Evolutionary conservation across 2,329 filamentous ascomycete genomes (phyloP), one percentile per base, ranked within the genome.

Genomic region (Dichotomopilus funicola): DNA sequence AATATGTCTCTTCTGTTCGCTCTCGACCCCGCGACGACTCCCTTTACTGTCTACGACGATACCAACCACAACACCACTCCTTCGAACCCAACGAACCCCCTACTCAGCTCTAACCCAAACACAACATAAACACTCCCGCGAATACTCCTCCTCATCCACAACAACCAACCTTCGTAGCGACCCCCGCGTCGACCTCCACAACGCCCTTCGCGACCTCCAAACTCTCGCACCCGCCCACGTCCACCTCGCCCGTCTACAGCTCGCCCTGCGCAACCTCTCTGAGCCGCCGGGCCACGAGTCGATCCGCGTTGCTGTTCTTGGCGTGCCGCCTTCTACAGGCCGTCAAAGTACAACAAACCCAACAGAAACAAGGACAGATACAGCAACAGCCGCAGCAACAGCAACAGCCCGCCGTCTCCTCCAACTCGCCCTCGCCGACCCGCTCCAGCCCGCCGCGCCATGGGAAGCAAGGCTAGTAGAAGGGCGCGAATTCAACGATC

Each of bases 391-490:
- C 44, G 65, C 68, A 41, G 67, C 70, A 10, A 69, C 75, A 0
- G 70, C 71, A 49, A 79, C 78, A 10, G 85, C 86, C 3, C 82
- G 82, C 65, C 76, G 78, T 57, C 75, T 96, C 7, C 77, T 91
- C 46, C 80, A 84, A 43, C 73, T 91, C 38, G 71, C 90, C 10
- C 73, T 91, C 1, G 85, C 86, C 2, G 88, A 91, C 68, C 86
- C 88, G 4, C 70, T 91, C 61, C 76, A 76, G 40, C 71, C 78
- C 5, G 78, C 81, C 60, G 78, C 83, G 61, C 69, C 75, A 33
- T 91, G 88, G 88, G 88, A 91, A 69, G 73, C 74, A 64, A 73
- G 82, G 56, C 68, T 91, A 57, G 75, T 79, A 10, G 66, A 67
- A 10, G 13, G 11, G 40, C 9, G 37, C 12, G 75, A 79, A 58